Evolutionary conservation across 1,284 basidiomycete genomes (phyloP).

Genomic region (Apiotrichum siamense): DNA sequence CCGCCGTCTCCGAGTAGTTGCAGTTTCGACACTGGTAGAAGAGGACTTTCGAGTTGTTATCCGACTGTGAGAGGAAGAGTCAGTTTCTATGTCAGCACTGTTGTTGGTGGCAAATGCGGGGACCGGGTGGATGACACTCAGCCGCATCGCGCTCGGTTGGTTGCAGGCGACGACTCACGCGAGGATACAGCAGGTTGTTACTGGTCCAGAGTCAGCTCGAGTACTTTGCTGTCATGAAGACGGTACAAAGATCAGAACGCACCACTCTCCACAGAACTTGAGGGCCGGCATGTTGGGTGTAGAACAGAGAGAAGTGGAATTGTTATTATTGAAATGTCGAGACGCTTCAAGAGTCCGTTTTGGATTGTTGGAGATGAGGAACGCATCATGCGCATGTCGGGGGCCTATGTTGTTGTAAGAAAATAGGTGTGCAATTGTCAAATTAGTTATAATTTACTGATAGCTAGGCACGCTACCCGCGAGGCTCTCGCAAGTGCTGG

Average conservation of each 20-base stretch:
- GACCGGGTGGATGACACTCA: not conserved
- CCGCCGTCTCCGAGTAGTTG: conserved; percentile 71
- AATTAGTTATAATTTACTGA: too few relatives aligned
- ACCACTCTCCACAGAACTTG: conserved; percentile 80
- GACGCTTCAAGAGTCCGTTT: too few relatives aligned
- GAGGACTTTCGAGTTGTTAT: conserved; percentile 76
- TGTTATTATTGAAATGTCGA: not conserved
- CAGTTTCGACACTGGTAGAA: conserved; percentile 93
- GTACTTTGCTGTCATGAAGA: not conserved
- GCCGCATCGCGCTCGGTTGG: not conserved
- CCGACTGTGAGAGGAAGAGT: conserved; percentile 52
- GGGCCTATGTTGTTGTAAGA: too few relatives aligned
- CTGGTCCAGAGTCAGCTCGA: conserved; percentile 19
- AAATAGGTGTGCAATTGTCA: too few relatives aligned
- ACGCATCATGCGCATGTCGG: too few relatives aligned
- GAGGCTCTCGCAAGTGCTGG: too few relatives aligned
- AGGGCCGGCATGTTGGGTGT: conserved; percentile 50
- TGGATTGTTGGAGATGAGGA: too few relatives aligned
- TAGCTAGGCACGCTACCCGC: too few relatives aligned
- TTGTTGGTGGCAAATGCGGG: not conserved
- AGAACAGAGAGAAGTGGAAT: too few relatives aligned
- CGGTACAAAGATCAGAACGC: too few relatives aligned
- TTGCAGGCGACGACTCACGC: conserved; percentile 38
- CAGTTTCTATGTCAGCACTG: too few relatives aligned
- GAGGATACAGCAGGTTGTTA: conserved; percentile 89